Evolutionary conservation across 331 rosid species (phyloP).

Genomic region (Malus hybrid): DNA sequence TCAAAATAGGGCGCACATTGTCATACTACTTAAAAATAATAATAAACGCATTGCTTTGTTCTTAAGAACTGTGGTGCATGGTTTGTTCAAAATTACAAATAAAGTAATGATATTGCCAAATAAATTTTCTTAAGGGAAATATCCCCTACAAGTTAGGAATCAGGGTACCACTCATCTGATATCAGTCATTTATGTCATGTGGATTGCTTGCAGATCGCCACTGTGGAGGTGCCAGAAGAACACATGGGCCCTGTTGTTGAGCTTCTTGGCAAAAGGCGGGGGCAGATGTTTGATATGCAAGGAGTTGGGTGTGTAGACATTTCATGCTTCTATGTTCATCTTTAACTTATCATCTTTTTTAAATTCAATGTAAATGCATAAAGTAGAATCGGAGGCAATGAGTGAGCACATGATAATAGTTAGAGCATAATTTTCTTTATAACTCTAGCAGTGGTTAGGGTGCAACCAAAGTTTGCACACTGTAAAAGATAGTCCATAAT

Average conservation of each 20-base stretch:
- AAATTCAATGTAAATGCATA: neutral
- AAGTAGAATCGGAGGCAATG: neutral
- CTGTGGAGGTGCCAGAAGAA: slow-evolving; percentile 94
- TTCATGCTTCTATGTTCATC: slow-evolving; percentile 12
- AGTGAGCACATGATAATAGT: neutral
- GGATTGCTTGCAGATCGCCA: slow-evolving; percentile 64
- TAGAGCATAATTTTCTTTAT: neutral
- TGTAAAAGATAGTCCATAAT: neutral
- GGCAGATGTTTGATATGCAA: slow-evolving; percentile 95
- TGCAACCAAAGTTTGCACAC: neutral
- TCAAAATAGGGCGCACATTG: neutral
- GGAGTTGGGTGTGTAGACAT: slow-evolving; percentile 75
- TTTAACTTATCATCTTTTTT: neutral
- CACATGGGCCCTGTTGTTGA: slow-evolving; percentile 97
- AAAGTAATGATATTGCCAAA: neutral
- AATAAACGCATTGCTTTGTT: neutral
- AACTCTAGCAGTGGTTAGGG: neutral
- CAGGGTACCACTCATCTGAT: neutral
- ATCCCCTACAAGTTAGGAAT: neutral
- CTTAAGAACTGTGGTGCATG: neutral
- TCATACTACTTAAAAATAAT: neutral
- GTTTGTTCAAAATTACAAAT: neutral
- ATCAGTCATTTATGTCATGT: slow-evolving; percentile 8
- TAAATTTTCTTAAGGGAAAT: neutral
- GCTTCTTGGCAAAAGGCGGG: slow-evolving; percentile 92